These are phyloP conservation scores for Eutrema salsugineum DNA, from an alignment of 441 rosid species.

Conservation along the genomic window DNA sequence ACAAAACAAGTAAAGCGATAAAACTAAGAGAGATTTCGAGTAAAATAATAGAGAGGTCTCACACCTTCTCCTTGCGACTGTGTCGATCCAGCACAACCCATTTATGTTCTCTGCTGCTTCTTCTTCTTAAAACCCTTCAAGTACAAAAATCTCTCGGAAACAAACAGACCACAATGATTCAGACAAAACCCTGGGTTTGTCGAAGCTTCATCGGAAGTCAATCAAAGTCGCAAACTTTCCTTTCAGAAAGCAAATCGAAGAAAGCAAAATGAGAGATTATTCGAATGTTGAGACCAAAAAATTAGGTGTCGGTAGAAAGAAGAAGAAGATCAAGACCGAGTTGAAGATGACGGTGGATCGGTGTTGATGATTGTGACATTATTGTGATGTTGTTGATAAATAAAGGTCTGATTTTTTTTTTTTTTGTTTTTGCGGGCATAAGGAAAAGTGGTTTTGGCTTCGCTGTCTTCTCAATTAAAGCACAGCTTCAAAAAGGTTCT, in stretches of 20 bases:
- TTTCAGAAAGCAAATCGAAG: background rate
- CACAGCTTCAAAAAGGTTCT: background rate
- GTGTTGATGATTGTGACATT: slow-evolving; percentile 29
- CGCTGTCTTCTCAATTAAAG: slow-evolving; percentile 31
- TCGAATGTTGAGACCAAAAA: slow-evolving; percentile 14
- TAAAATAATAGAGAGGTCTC: slow-evolving; percentile 1
- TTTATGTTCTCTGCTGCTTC: slow-evolving; percentile 32
- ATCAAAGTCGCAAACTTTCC: slow-evolving; percentile 18
- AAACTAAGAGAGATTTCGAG: background rate
- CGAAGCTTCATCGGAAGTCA: slow-evolving; percentile 32
- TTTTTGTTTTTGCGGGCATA: background rate
- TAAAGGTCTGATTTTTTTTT: slow-evolving; percentile 7
- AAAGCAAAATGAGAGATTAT: background rate
- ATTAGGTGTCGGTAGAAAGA: slow-evolving; percentile 20
- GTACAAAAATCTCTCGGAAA: background rate
- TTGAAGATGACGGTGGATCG: slow-evolving; percentile 25
- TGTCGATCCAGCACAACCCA: slow-evolving; percentile 84
- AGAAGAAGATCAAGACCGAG: slow-evolving; percentile 21
- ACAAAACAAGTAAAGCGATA: background rate
- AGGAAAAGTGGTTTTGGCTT: slow-evolving; percentile 16
- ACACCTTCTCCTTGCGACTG: slow-evolving; percentile 58
- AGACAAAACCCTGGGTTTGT: slow-evolving; percentile 22
- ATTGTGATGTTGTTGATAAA: slow-evolving; percentile 3
- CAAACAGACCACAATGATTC: slow-evolving; percentile 12
- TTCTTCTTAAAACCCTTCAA: slow-evolving; percentile 7